A percentile compares a stretch with the other conserved stretches of the same genome.
Conservation (phyloP, 2,329 filamentous ascomycete species). For the Aspergillus transmontanensis region DNA sequence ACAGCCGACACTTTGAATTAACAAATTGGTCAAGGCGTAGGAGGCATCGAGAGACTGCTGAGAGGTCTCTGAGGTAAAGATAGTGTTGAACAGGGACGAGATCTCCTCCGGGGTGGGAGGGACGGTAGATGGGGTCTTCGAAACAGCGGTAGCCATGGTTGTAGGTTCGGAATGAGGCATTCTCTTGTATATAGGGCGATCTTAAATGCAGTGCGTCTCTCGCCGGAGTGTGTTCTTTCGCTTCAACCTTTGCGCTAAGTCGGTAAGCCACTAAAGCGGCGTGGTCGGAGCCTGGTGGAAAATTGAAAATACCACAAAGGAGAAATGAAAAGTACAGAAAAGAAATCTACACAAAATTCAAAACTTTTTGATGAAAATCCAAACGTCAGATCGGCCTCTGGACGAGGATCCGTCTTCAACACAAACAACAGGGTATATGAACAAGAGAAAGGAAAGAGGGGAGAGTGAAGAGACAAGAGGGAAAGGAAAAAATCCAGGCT, state of each 20-base stretch:
- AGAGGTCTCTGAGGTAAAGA: constrained; percentile 71
- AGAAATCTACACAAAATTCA: constrained; percentile 4
- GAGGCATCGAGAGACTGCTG: constrained; percentile 69
- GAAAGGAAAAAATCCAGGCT: constrained; percentile 8
- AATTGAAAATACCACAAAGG: neutral
- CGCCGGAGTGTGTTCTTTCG: neutral
- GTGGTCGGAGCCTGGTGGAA: neutral
- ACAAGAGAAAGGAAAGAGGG: constrained; percentile 6
- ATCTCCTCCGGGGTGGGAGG: constrained; percentile 69
- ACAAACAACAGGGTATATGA: constrained; percentile 11
- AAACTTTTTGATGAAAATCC: constrained; percentile 8
- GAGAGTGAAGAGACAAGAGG: constrained; percentile 11
- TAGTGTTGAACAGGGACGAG: constrained; percentile 63
- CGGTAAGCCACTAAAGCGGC: neutral
- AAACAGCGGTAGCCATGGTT: constrained; percentile 50
- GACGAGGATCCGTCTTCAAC: constrained; percentile 1
- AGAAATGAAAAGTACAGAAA: constrained; percentile 6
- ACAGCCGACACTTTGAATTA: constrained; percentile 67
- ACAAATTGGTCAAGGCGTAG: constrained; percentile 65
- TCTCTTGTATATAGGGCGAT: constrained; percentile 22
- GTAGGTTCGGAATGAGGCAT: constrained; percentile 52
- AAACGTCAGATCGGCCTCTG: neutral
- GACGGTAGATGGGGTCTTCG: constrained; percentile 47
- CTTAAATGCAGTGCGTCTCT: neutral
- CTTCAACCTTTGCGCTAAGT: neutral